A percentile compares a stretch with the other conserved stretches of the same genome.
Conservation (phyloP, 352 stramenopile species). For the Phytophthora pini region DNA sequence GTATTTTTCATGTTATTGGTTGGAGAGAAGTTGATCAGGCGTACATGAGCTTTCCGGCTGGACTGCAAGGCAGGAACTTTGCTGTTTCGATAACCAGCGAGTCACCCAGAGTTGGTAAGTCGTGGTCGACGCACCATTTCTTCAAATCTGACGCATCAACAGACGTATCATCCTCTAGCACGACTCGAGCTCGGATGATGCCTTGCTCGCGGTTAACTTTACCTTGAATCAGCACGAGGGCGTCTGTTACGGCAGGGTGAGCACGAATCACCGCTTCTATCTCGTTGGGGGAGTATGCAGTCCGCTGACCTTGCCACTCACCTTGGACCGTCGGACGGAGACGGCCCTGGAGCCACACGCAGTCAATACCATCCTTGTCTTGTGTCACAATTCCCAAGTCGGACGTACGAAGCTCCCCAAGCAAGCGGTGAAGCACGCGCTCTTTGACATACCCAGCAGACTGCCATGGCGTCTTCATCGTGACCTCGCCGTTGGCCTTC, state of each 20-base stretch:
- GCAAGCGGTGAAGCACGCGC: conserved; percentile 49
- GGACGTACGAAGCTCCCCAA: conserved; percentile 57
- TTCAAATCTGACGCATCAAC: conserved; percentile 42
- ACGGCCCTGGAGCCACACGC: conserved; percentile 74
- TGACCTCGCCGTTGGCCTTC: conserved; percentile 61
- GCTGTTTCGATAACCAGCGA: conserved; percentile 61
- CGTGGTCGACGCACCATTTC: conserved; percentile 40
- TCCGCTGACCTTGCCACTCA: conserved; percentile 38
- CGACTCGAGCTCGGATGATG: conserved; percentile 43
- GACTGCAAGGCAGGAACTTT: conserved; percentile 77
- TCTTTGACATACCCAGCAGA: conserved; percentile 75
- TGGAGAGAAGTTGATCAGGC: conserved; percentile 34
- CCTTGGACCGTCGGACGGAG: conserved; percentile 54
- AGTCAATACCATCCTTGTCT: conserved; percentile 33
- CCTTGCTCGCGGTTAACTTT: conserved; percentile 13
- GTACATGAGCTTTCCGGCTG: conserved; percentile 88
- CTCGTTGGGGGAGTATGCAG: conserved; percentile 34
- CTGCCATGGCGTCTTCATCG: conserved; percentile 85
- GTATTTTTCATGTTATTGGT: not conserved
- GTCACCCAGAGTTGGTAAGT: conserved; percentile 45
- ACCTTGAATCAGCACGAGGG: conserved; percentile 56
- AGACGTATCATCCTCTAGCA: conserved; percentile 31
- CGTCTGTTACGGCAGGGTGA: conserved; percentile 62
- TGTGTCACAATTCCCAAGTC: conserved; percentile 55
- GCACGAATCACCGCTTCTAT: conserved; percentile 49